A percentile compares a stretch with the other conserved stretches of the same genome.
Conservation (phyloP, 352 stramenopile genomes). For the Globisporangium paroecandrum region DNA sequence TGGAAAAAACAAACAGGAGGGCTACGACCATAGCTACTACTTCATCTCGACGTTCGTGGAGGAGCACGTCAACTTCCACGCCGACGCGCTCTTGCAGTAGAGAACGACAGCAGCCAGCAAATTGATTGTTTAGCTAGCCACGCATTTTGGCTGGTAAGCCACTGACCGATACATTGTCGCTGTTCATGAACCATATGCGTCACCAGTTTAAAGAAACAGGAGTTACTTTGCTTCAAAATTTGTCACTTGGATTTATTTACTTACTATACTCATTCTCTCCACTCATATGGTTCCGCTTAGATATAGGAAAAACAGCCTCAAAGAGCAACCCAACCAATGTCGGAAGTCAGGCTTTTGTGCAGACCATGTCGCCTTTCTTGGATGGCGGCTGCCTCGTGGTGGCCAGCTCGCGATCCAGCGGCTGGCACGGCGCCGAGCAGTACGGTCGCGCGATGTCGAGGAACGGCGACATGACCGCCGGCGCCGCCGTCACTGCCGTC, state of each 20-base stretch:
- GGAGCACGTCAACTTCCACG: constrained; percentile 95
- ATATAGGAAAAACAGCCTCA: background rate
- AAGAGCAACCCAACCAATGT: background rate
- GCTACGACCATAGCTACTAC: constrained; percentile 98
- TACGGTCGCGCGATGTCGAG: constrained; percentile 32
- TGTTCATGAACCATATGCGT: background rate
- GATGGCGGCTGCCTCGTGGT: background rate
- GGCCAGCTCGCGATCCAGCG: background rate
- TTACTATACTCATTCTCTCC: background rate
- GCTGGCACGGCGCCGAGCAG: constrained; percentile 37
- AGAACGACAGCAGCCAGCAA: background rate
- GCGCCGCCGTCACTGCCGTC: background rate
- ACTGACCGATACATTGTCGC: background rate
- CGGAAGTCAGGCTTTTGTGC: constrained; percentile 1
- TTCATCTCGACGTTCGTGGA: constrained; percentile 97
- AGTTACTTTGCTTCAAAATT: constrained; percentile 8
- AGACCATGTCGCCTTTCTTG: constrained; percentile 1
- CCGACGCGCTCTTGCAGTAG: constrained; percentile 73
- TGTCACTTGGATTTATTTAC: background rate
- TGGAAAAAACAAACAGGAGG: constrained; percentile 41
- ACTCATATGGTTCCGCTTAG: constrained; percentile 2
- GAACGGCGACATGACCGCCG: background rate
- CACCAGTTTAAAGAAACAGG: background rate
- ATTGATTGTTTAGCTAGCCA: background rate
- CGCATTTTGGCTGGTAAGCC: background rate